Base-by-base conservation (phyloP, 31 red algal genomes). In the Pterothamnion heteromorphum region DNA sequence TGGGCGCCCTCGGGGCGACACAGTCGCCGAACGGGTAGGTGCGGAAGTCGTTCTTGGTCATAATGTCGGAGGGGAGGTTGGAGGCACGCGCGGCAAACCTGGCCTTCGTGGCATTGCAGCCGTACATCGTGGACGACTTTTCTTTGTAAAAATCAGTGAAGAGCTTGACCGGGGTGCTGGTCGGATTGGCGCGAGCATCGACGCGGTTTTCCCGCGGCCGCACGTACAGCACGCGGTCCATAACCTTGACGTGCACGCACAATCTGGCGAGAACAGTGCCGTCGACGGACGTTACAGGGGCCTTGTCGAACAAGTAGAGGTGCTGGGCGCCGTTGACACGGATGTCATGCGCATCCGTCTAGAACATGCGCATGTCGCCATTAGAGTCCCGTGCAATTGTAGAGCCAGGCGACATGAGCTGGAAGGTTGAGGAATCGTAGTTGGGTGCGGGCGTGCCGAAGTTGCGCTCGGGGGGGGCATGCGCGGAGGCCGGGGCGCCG, bases 311-410 rank as follows among this genome's bases (percentile, higher is more conserved):
- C 4, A 99, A 21, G 87, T 95, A 99, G 30, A 97, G 51, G 23
- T 92, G 86, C 76, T 96, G 89, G 24, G 92, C 88, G 28, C 97
- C 97, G 23, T 94, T 86, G 3, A 92, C 93, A 74, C 91, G 92
- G 36, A 96, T 80, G 72, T 99, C 96, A 72, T 97, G 94, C 0
- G 94, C 93, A 90, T 99, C 97, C n/a, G 93, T 92, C 93, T 90
- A 97, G 87, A 94, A 99, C 87, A 99, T 92, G 21, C 93, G 71
- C 3, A 98, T 43, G 43, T 92, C 91, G 4, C 93, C 96, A 87
- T 94, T 57, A 0, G 88, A 57, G 35, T 93, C 91, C 26, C 93
- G 91, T 23, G 92, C 92, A n/a, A 96, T 74, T 24, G 88, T 57
- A 4, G 88, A 39, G 33, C 80, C 71, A 0, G 89, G 14, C 22